phyloP scores from a whole-genome alignment of 352 stramenopile genomes.

The Blastocystis sp. region DNA sequence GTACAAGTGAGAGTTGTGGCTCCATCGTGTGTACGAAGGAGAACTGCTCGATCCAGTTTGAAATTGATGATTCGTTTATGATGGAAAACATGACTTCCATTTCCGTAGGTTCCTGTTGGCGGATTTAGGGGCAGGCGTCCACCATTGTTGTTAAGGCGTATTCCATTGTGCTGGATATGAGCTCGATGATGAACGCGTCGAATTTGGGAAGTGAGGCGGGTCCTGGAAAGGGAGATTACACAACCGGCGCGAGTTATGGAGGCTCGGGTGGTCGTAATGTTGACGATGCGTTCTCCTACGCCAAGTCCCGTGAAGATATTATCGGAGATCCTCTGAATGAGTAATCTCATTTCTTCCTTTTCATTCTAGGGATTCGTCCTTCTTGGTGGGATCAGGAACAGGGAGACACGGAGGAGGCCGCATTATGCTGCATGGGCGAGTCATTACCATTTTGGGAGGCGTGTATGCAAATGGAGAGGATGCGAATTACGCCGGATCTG shows the following conservation, averaged over 20 bases:
- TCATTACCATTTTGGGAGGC: background rate
- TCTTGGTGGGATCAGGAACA: slow-evolving; percentile 24
- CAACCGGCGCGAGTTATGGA: slow-evolving; percentile 33
- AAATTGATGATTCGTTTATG: background rate
- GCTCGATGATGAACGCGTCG: background rate
- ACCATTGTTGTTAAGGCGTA: background rate
- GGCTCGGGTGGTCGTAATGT: slow-evolving; percentile 7
- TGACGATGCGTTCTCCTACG: slow-evolving; percentile 25
- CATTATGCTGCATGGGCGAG: background rate
- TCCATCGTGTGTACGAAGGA: slow-evolving; percentile 25
- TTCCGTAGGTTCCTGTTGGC: background rate
- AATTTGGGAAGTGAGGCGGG: background rate
- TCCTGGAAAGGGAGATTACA: slow-evolving; percentile 40
- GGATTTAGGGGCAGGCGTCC: background rate
- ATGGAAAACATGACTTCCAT: slow-evolving; percentile 29
- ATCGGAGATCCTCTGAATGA: slow-evolving; percentile 17
- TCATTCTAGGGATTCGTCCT: slow-evolving; percentile 1
- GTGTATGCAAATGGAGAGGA: slow-evolving; percentile 31
- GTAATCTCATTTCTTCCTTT: background rate
- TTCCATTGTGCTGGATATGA: background rate
- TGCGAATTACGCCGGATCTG: background rate
- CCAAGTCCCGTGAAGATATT: background rate
- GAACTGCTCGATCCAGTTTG: background rate
- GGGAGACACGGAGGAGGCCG: slow-evolving; percentile 19
- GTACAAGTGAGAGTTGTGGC: slow-evolving; percentile 8